Evolutionary conservation across 306 rosid genomes (phyloP), one percentile per base, ranked within the genome.

Genomic region (Cucurbita moschata): DNA sequence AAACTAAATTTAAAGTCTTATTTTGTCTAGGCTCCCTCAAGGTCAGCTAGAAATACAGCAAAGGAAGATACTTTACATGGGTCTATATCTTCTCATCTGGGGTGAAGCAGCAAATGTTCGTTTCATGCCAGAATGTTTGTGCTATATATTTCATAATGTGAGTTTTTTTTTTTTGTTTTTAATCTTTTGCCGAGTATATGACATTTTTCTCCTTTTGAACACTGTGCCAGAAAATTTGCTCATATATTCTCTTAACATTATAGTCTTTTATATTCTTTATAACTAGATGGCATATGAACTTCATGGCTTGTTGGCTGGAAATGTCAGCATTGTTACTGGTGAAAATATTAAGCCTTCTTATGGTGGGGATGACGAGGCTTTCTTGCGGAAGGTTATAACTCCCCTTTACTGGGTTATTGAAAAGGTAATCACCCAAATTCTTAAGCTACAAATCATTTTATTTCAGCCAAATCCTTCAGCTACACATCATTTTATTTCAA

Each of bases 291-390:
- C 99, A 56, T 87, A 89, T 79, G 99, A 94, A 82, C 89, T 94
- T 53, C 95, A 94, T 79, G 99, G 99, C 50, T 77, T 94, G 66
- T 79, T 94, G 91, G 99, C 99, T 82, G 99, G 99, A 81, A 89
- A 94, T 85, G 99, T 94, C 73, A 94, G 99, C 87, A 89, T 91
- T 43, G 97, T 94, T 60, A 94, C 99, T 49, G 99, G 99, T 78
- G 99, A 94, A 79, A 94, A 94, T 78, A 94, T 94, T 78, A 90
- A 89, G 86, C 97, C 99, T 79, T 91, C 99, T 70, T 94, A 94
- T 81, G 99, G 99, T 70, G 97, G 99, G 49, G 99, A 91, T 81
- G 97, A 91, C 4, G 97, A 94, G 85, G 96, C 99, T 60, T 94
- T 89, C 80, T 82, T 91, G 77, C 86, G 96, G 73, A 94, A 89